phyloP scores from a whole-genome alignment of 2,329 filamentous ascomycete species.

The Aspergillus amoenus region DNA sequence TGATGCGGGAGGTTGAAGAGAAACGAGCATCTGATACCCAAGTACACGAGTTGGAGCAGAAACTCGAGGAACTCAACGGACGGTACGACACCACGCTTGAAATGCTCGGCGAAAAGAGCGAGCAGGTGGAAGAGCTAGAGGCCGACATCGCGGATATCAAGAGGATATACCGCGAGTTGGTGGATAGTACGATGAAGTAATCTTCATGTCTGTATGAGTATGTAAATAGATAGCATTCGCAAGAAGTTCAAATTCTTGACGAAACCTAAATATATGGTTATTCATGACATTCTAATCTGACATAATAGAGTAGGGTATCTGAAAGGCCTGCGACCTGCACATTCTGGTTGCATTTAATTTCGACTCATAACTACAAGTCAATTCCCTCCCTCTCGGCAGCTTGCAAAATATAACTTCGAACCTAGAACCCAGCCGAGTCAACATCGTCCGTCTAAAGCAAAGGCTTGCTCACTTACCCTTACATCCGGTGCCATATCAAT shows the following conservation, averaged over 20 bases:
- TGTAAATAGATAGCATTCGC: constrained; percentile 12
- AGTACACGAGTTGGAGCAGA: constrained; percentile 64
- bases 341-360: not conserved
- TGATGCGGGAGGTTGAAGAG: constrained; percentile 83
- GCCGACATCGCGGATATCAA: constrained; percentile 92
- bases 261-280: not conserved
- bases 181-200: constrained; percentile 77
- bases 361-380: constrained; percentile 45
- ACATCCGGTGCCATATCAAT: constrained; percentile 83
- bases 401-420: constrained; percentile 73
- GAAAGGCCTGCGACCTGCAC: not conserved
- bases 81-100: constrained; percentile 90
- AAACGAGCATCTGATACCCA: constrained; percentile 61
- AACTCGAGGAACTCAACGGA: constrained; percentile 67
- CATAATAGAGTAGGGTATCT: constrained; percentile 10
- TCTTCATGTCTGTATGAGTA: not conserved
- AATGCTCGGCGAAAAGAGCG: constrained; percentile 95
- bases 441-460: not conserved
- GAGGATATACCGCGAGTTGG: constrained; percentile 90
- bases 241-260: not conserved
- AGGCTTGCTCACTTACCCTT: constrained; percentile 55
- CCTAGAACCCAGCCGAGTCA: constrained; percentile 45
- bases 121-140: constrained; percentile 85
- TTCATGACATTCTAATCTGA: not conserved
- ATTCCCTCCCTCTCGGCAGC: constrained; percentile 84